phyloP scores from a whole-genome alignment of 805 yeast species.

The Ogataea pilisensis region DNA sequence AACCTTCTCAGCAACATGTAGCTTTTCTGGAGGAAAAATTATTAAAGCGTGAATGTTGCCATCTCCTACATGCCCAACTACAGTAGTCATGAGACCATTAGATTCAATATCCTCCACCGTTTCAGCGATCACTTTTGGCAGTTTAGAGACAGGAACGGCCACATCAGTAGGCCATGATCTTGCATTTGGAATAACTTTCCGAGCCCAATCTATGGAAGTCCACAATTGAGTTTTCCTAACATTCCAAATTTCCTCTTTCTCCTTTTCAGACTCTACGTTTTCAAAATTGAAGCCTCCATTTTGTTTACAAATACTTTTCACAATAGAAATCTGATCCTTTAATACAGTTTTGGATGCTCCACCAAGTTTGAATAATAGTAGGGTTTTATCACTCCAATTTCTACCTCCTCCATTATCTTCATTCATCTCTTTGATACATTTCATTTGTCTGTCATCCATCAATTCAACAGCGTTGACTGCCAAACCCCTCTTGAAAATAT shows the following conservation, averaged over 20 bases:
- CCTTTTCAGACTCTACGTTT: conserved; percentile 55
- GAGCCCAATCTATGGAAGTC: conserved; percentile 65
- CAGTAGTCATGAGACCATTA: conserved; percentile 49
- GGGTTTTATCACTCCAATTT: conserved; percentile 28
- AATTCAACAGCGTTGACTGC: conserved; percentile 70
- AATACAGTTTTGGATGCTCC: conserved; percentile 36
- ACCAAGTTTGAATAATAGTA: conserved; percentile 58
- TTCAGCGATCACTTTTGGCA: conserved; percentile 57
- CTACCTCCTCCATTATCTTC: conserved; percentile 22
- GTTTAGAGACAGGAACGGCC: conserved; percentile 70
- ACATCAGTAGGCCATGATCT: conserved; percentile 73
- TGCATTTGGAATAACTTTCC: conserved; percentile 35
- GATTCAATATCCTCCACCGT: conserved; percentile 56
- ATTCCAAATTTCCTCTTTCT: conserved; percentile 63
- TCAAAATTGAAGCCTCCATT: conserved; percentile 54
- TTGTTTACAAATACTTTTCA: conserved; percentile 45
- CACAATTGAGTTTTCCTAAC: conserved; percentile 71
- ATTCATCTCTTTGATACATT: conserved; percentile 47
- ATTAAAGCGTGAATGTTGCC: conserved; percentile 74
- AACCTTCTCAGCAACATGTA: conserved; percentile 42
- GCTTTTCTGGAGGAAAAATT: conserved; percentile 49
- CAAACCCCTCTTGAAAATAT: conserved; percentile 55
- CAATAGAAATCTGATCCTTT: conserved; percentile 42
- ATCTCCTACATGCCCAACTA: conserved; percentile 77
- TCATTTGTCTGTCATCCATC: conserved; percentile 67